phyloP scores from a whole-genome alignment of 2,329 filamentous ascomycete species.

The Penicillium sp. region DNA sequence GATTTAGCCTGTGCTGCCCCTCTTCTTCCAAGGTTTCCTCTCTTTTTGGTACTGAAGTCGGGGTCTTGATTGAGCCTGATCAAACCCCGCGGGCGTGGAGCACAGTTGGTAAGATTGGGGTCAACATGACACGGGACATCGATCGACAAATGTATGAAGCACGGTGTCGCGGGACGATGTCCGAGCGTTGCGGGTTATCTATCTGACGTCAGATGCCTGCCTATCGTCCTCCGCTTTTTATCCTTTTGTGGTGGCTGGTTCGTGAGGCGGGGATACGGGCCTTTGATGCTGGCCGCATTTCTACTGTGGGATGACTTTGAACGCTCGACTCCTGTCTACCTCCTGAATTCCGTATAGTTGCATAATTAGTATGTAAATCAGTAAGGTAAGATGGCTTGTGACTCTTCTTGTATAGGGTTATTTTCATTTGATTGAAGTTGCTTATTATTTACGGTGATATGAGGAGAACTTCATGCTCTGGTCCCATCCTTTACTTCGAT shows the following conservation, averaged over 20 bases:
- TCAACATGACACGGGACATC: constrained; percentile 16
- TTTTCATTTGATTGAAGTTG: not conserved
- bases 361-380: too few relatives aligned
- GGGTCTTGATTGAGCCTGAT: not conserved
- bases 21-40: not conserved
- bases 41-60: not conserved
- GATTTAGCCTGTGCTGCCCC: not conserved
- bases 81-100: not conserved
- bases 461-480: not conserved
- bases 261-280: not conserved
- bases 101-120: not conserved
- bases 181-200: constrained; percentile 10
- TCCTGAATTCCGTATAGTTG: too few relatives aligned
- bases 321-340: not conserved
- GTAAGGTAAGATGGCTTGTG: too few relatives aligned
- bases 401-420: not conserved
- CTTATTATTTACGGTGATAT: too few relatives aligned
- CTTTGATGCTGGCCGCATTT: not conserved
- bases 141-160: constrained; percentile 16
- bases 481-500: not conserved
- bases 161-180: constrained; percentile 11
- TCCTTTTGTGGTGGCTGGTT: not conserved
- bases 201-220: constrained; percentile 20
- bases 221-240: not conserved
- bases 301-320: not conserved